phyloP scores from a whole-genome alignment of 2,329 filamentous ascomycete species.

The Berkeleyomyces rouxiae region DNA sequence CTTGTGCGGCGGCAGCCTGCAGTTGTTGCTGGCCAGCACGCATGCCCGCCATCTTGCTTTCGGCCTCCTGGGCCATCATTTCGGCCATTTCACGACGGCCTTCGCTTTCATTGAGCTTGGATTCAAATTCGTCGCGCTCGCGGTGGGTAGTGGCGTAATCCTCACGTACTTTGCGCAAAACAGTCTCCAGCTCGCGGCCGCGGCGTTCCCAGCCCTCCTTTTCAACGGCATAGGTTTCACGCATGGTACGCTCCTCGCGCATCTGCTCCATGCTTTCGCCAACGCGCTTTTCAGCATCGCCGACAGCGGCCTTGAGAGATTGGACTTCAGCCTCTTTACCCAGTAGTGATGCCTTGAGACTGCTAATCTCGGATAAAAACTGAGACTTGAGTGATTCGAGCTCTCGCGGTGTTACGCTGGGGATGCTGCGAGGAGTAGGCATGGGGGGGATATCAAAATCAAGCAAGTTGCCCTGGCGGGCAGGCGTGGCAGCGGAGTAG shows the following conservation, averaged over 20 bases:
- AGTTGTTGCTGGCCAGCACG: constrained; percentile 36
- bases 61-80: constrained; percentile 57
- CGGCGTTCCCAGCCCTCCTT: constrained; percentile 72
- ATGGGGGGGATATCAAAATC: constrained; percentile 75
- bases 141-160: constrained; percentile 63
- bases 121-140: constrained; percentile 66
- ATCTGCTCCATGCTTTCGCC: constrained; percentile 72
- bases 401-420: constrained; percentile 79
- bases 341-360: constrained; percentile 77
- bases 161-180: constrained; percentile 63
- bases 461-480: constrained; percentile 48
- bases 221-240: constrained; percentile 57
- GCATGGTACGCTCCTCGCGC: constrained; percentile 55
- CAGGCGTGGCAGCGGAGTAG: constrained; percentile 28
- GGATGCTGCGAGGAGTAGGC: constrained; percentile 80
- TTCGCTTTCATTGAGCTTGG: constrained; percentile 61
- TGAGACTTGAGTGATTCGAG: constrained; percentile 81
- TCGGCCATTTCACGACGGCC: constrained; percentile 57
- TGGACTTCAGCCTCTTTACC: constrained; percentile 86
- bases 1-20: constrained; percentile 23
- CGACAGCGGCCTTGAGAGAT: constrained; percentile 72
- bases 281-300: constrained; percentile 80
- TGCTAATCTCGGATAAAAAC: constrained; percentile 84
- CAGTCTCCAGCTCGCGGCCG: constrained; percentile 68
- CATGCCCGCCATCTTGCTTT: constrained; percentile 60